phyloP scores from a whole-genome alignment of 2,329 filamentous ascomycete genomes.

The Chalara sp. region DNA sequence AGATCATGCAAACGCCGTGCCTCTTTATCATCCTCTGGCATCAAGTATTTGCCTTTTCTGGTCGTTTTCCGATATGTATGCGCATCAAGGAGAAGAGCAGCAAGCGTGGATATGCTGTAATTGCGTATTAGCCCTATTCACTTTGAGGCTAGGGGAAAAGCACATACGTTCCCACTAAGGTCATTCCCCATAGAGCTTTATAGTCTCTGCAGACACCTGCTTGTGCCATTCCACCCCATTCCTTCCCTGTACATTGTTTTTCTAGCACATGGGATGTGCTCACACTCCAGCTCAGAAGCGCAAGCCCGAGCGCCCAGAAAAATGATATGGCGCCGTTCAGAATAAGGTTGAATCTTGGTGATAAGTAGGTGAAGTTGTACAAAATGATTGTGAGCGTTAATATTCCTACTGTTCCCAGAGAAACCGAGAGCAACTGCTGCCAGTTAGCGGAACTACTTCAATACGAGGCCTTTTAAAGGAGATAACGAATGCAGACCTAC shows the following conservation, averaged over 20 bases:
- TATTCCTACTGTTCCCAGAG: slow-evolving; percentile 15
- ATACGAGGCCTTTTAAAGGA: too few species aligned
- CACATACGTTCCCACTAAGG: slow-evolving; percentile 21
- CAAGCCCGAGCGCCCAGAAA: slow-evolving; percentile 21
- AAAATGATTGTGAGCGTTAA: slow-evolving; percentile 21
- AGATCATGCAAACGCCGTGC: slow-evolving; percentile 14
- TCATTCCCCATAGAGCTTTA: slow-evolving; percentile 23
- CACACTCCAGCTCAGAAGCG: slow-evolving; percentile 20
- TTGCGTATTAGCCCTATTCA: neutral
- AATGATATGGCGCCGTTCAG: slow-evolving; percentile 17
- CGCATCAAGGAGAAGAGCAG: slow-evolving; percentile 19
- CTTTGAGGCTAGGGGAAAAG: neutral
- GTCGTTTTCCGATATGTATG: slow-evolving; percentile 15
- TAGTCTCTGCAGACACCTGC: slow-evolving; percentile 23
- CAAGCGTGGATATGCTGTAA: slow-evolving; percentile 16
- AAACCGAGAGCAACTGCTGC: slow-evolving; percentile 17
- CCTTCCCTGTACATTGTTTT: slow-evolving; percentile 15
- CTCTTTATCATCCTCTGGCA: slow-evolving; percentile 22
- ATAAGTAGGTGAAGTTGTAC: slow-evolving; percentile 25
- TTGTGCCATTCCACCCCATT: slow-evolving; percentile 17
- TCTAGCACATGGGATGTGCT: slow-evolving; percentile 17
- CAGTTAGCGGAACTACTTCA: neutral
- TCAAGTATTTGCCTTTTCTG: slow-evolving; percentile 14
- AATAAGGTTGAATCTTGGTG: slow-evolving; percentile 21
- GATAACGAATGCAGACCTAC: slow-evolving; percentile 7